A percentile compares a stretch with the other conserved stretches of the same genome.
Conservation (phyloP, 2,329 filamentous ascomycete genomes). For the Trichoderma semiorbis region DNA sequence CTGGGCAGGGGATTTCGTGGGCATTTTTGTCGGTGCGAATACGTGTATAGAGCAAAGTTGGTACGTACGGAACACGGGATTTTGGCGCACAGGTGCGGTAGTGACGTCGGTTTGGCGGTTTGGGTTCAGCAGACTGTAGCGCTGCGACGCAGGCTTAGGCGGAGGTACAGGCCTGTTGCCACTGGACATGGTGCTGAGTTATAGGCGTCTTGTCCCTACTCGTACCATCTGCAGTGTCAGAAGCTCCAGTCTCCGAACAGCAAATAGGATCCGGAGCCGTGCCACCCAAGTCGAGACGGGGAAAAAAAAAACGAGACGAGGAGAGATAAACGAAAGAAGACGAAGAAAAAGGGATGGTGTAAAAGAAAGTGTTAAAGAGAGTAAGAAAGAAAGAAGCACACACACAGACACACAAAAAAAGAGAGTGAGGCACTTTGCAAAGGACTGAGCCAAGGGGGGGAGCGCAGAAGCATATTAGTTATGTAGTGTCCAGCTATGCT, state of each 20-base stretch:
- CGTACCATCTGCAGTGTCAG: background rate
- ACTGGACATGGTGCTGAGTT: slow-evolving; percentile 4
- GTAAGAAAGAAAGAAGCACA: background rate
- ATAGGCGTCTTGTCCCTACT: background rate
- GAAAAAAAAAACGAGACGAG: background rate
- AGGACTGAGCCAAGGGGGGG: background rate
- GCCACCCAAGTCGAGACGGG: background rate
- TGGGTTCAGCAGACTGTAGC: background rate
- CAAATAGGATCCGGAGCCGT: background rate
- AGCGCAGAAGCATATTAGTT: slow-evolving; percentile 2
- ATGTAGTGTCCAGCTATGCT: background rate
- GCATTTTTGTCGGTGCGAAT: background rate
- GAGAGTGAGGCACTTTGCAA: slow-evolving; percentile 8
- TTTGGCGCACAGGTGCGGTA: slow-evolving; percentile 34
- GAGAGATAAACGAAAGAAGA: background rate
- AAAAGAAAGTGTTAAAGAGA: background rate
- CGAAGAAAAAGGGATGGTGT: background rate
- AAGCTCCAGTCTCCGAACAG: background rate
- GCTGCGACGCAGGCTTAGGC: background rate
- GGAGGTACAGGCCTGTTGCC: background rate
- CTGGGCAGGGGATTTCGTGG: background rate
- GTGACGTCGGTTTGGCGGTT: slow-evolving; percentile 3
- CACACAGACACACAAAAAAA: slow-evolving; percentile 1
- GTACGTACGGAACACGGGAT: slow-evolving; percentile 50
- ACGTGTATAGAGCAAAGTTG: slow-evolving; percentile 1